Percentiles rank a stretch among this genome's conserved stretches.
Evolutionary conservation across 805 yeast species (phyloP).

Genomic region (Kuraishia hungarica): DNA sequence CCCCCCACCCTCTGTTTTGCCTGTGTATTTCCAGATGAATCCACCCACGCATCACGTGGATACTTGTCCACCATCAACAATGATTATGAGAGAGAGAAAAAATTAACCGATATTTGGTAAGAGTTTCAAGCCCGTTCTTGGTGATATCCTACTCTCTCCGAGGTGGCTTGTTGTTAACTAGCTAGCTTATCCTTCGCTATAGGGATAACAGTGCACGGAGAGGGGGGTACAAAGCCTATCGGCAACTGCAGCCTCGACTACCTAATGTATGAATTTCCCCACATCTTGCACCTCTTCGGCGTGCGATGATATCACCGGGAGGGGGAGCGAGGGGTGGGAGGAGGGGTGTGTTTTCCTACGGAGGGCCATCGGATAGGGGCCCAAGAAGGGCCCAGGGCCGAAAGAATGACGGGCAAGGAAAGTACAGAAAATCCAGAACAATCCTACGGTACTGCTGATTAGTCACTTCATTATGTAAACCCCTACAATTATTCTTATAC

Average conservation of each 20-base stretch:
- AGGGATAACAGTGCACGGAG: neutral
- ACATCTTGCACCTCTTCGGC: neutral
- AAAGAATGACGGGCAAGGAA: no score
- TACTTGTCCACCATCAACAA: neutral
- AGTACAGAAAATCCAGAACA: neutral
- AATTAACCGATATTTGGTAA: neutral
- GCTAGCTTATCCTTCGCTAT: no score
- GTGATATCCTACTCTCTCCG: neutral
- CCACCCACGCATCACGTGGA: neutral
- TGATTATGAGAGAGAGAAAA: no score
- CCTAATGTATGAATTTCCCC: neutral
- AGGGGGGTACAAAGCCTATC: neutral
- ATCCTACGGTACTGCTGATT: no score
- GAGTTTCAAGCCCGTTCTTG: neutral
- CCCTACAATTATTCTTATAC: no score
- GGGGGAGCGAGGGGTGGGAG: neutral
- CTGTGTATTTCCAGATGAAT: neutral
- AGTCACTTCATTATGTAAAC: no score
- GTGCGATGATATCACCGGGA: neutral
- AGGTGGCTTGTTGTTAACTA: neutral
- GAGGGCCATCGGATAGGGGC: no score
- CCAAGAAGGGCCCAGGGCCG: no score
- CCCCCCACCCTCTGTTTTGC: neutral
- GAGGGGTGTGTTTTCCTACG: no score
- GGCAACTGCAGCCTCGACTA: neutral